Evolutionary conservation across 805 yeast genomes (phyloP), one percentile per base, ranked within the genome.

Genomic region (Barnettozyma botsteinii): DNA sequence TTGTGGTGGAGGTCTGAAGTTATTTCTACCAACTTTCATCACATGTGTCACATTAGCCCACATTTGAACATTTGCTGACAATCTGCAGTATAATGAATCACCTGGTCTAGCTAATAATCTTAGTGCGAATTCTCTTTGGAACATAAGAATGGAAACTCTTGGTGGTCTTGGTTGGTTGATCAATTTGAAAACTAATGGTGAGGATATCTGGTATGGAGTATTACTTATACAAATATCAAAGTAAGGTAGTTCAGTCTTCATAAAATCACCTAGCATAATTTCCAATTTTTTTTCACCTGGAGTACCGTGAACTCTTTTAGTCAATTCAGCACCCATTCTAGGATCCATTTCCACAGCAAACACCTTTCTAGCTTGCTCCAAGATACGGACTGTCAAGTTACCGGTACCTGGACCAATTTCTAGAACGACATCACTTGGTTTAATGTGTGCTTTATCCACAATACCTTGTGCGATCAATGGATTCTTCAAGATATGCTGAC

Each of bases 381-480:
- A 64, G 27, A 93, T 93, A 46, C 94, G 73, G 27, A 91, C 95
- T 0, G 98, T 93, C 65, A 93, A 72, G 56, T 93, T 93, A 68
- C 98, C 98, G 0, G 98, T 93, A 77, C 98, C 98, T 3, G 98
- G 98, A 55, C 98, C 98, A 38, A 93, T 96, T 67, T 93, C 98
- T 31, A 93, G 69, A 2, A 93, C 98, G 7, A 79, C 78, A 58
- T 93, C 98, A 23, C 94, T 81, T 3, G 98, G 97, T 54, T 79
- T 83, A 40, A 93, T 83, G 28, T 79, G 83, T 2, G 98, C 98
- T 57, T 91, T 91, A 60, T 93, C 98, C 14, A 93, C 98, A 60
- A 93, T 93, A 13, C 97, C 98, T 61, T 93, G 98, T 6, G 98
- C 98, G 22, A 93, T 93, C 40, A 89, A 70, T 1, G 98, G 98